These are phyloP conservation scores for Tylopilus sp. DNA, from an alignment of 768 basidiomycete genomes.

Conservation along the genomic window DNA sequence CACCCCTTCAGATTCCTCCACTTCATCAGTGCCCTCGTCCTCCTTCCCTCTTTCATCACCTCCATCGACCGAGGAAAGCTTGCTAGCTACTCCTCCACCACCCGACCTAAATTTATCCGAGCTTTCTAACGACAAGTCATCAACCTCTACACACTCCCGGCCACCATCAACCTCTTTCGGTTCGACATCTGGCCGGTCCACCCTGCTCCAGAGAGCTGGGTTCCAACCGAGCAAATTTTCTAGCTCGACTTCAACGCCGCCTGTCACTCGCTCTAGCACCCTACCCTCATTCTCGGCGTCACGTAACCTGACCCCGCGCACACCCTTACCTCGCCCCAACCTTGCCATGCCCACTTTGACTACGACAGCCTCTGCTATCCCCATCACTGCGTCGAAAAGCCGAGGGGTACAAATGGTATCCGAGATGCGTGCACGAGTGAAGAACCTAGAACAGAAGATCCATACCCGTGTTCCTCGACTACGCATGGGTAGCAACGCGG, in stretches of 20 bases:
- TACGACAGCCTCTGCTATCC: conserved; percentile 28
- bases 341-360: conserved; percentile 40
- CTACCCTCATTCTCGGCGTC: conserved; percentile 50
- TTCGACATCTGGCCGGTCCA: conserved; percentile 40
- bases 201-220: conserved; percentile 49
- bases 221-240: conserved; percentile 44
- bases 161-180: conserved; percentile 31
- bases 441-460: conserved; percentile 80
- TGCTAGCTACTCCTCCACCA: conserved; percentile 57
- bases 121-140: conserved; percentile 44
- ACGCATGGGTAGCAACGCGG: conserved; percentile 75
- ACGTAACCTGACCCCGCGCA: conserved; percentile 43
- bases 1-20: conserved; percentile 24
- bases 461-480: conserved; percentile 83
- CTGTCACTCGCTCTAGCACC: conserved; percentile 56
- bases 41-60: conserved; percentile 32
- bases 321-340: conserved; percentile 38
- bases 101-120: conserved; percentile 60
- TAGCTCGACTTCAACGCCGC: conserved; percentile 41
- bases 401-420: conserved; percentile 91
- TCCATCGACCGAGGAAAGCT: conserved; percentile 46
- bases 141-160: conserved; percentile 33
- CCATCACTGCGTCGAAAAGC: conserved; percentile 56
- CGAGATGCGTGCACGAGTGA: conserved; percentile 84
- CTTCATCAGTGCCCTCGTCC: conserved; percentile 31